phyloP scores from a whole-genome alignment of 768 basidiomycete species.

The Dentipellis fragilis region DNA sequence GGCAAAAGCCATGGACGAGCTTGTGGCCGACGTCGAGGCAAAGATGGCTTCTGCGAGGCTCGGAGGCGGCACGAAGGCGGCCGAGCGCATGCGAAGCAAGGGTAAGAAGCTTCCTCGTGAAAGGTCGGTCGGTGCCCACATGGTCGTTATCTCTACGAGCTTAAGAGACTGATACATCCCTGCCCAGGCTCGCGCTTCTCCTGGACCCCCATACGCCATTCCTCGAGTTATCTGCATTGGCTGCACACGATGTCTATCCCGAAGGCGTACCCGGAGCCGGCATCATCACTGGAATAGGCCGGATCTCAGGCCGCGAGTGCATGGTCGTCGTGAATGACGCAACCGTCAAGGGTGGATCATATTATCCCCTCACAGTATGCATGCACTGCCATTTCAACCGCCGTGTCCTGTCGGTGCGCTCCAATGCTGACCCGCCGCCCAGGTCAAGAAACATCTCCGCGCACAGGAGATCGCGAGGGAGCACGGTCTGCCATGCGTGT shows the following conservation, averaged over 20 bases:
- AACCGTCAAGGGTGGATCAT: slow-evolving; percentile 87
- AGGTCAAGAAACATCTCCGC: slow-evolving; percentile 92
- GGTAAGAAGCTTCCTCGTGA: slow-evolving; percentile 82
- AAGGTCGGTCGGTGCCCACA: slow-evolving; percentile 37
- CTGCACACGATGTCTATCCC: slow-evolving; percentile 81
- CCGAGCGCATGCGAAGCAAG: slow-evolving; percentile 61
- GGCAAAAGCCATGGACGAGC: slow-evolving; percentile 55
- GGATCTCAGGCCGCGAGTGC: slow-evolving; percentile 75
- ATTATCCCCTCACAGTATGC: slow-evolving; percentile 75
- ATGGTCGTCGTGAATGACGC: slow-evolving; percentile 92
- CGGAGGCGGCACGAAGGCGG: slow-evolving; percentile 71
- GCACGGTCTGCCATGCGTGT: slow-evolving; percentile 83
- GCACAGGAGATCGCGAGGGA: slow-evolving; percentile 94
- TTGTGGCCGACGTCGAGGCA: slow-evolving; percentile 54
- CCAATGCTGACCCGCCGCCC: background rate
- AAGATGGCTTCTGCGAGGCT: slow-evolving; percentile 49
- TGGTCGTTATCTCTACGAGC: background rate
- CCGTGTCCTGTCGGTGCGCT: background rate
- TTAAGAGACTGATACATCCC: background rate
- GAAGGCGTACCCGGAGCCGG: slow-evolving; percentile 80
- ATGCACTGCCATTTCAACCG: background rate
- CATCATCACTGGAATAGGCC: slow-evolving; percentile 69
- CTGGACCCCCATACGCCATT: slow-evolving; percentile 86
- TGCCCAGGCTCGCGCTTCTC: slow-evolving; percentile 32
- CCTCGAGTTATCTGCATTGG: slow-evolving; percentile 77